phyloP scores from a whole-genome alignment of 768 basidiomycete species.

The Pholiota conissans region DNA sequence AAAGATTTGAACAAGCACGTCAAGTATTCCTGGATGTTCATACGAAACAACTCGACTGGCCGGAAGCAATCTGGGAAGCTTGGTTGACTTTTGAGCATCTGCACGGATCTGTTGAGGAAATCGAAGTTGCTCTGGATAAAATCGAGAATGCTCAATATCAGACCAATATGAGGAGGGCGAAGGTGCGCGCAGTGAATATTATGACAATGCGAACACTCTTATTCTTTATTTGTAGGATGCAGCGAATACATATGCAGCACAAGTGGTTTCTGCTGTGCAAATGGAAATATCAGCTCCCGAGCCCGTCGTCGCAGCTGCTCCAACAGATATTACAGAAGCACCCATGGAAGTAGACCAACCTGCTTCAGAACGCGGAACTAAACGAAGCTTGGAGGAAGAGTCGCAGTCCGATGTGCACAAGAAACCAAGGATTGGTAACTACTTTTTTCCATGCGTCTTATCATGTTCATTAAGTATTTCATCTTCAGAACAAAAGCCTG shows the following conservation, averaged over 20 bases:
- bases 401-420: slow-evolving; percentile 42
- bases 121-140: slow-evolving; percentile 62
- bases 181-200: slow-evolving; percentile 37
- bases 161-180: slow-evolving; percentile 61
- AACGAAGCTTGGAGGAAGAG: slow-evolving; percentile 66
- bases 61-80: slow-evolving; percentile 90
- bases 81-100: slow-evolving; percentile 88
- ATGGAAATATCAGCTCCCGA: slow-evolving; percentile 25
- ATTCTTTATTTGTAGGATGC: slow-evolving; percentile 48
- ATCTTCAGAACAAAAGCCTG: slow-evolving; percentile 41
- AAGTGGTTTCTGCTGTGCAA: slow-evolving; percentile 36
- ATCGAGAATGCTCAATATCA: slow-evolving; percentile 65
- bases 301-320: not conserved
- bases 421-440: slow-evolving; percentile 61
- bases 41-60: slow-evolving; percentile 85
- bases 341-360: slow-evolving; percentile 30
- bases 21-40: slow-evolving; percentile 65
- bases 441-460: not conserved
- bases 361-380: slow-evolving; percentile 41
- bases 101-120: slow-evolving; percentile 68
- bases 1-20: slow-evolving; percentile 60
- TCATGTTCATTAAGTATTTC: not conserved
- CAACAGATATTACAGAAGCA: not conserved
- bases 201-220: not conserved
- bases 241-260: slow-evolving; percentile 52